Evolutionary conservation across 345 rosid genomes (phyloP), one percentile per base, ranked within the genome.

Genomic region (Laguncularia racemosa): DNA sequence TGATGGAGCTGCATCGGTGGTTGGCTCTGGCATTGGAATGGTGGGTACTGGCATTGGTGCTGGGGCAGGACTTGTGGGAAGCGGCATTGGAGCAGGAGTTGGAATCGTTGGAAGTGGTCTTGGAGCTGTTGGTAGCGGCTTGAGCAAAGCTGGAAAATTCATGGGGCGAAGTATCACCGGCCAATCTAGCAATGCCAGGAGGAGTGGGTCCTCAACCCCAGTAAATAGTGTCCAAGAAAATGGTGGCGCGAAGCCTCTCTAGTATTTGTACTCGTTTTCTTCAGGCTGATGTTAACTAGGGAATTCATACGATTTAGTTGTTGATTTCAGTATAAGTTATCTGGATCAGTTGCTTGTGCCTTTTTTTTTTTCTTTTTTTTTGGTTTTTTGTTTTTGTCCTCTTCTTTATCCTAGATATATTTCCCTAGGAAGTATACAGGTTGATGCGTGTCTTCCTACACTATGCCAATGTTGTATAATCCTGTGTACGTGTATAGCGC

Each of bases 121-220:
- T 2, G 96, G 93, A 53, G 90, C 84, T 4, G 89, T 89, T 0
- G 89, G 96, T 21, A 84, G 81, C 20, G 91, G 97, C 46, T 67
- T 86, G 61, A 81, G 85, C 83, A 90, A 81, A 73, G 92, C 97
- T 5, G 95, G 95, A 33, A 83, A 76, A 72, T 84, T 87, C 62
- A 76, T 90, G 90, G 93, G 97, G 44, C 74, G 93, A 74, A 90
- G 84, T 19, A 73, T 86, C 20, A 86, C 95, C 0, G 95, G 91
- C 26, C 87, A 86, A 49, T 73, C 89, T 26, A 80, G 88, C 78
- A 51, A 33, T 56, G 38, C 56, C 57, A 86, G 78, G 72, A 85
- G 73, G 71, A 84, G 82, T 26, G 95, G 91, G 44, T 20, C 81
- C n/a, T 56, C 93, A 23, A 90, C 99, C 45, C 97, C 97, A 2